Percentiles rank a stretch among this genome's conserved stretches.
Conservation (phyloP, 139 green algal species). For the Haematococcus lacustris region DNA sequence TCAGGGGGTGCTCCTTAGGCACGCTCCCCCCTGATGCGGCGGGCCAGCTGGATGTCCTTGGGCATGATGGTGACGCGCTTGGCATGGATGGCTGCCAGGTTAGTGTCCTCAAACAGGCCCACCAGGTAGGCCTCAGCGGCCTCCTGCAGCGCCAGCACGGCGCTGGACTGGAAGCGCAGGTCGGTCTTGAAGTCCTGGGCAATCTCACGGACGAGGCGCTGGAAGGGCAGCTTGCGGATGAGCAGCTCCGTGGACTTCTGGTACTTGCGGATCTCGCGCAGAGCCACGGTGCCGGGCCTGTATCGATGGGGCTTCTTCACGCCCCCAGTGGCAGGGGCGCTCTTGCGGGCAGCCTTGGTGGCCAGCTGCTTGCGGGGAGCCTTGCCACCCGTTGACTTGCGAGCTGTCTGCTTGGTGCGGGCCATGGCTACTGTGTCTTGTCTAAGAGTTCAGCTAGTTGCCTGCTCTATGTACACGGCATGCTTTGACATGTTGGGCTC, state of each 20-base stretch:
- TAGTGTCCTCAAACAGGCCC: conserved; percentile 94
- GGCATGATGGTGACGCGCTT: no score
- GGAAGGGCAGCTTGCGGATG: conserved; percentile 92
- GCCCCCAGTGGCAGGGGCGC: no score
- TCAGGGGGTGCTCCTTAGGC: no score
- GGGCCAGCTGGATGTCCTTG: no score
- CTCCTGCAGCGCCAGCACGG: conserved; percentile 60
- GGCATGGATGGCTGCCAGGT: conserved; percentile 31
- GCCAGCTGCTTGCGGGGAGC: no score
- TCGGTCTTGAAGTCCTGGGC: conserved; percentile 99
- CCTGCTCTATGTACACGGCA: no score
- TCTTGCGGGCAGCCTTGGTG: no score
- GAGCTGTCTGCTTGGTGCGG: conserved; percentile 82
- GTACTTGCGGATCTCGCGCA: conserved; percentile 88
- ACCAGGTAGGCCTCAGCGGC: conserved; percentile 77
- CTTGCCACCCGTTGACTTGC: conserved; percentile 82
- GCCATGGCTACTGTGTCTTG: no score
- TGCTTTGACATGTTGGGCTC: no score
- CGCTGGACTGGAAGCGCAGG: conserved; percentile 89
- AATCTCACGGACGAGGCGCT: conserved; percentile 93
- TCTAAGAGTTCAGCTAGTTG: no score
- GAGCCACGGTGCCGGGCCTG: conserved; percentile 75
- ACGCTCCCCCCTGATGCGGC: no score
- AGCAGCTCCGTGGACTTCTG: conserved; percentile 71
- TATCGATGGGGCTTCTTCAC: no score